phyloP scores from a whole-genome alignment of 495 filamentous ascomycete species.

The Daldinia vernicosa region DNA sequence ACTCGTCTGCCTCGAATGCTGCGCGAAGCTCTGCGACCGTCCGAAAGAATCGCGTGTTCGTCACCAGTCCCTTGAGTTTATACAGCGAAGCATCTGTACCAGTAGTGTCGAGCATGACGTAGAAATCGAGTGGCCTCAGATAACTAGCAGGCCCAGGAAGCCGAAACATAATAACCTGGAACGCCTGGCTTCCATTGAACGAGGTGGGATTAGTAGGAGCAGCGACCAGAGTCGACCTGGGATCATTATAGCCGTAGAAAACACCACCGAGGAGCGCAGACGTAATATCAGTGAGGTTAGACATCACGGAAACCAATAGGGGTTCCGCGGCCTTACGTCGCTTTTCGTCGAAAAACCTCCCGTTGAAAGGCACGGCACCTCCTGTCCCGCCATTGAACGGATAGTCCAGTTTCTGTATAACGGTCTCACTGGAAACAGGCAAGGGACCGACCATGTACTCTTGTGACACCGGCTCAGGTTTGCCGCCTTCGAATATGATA shows the following conservation, averaged over 20 bases:
- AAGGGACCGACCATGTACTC: slow-evolving; percentile 63
- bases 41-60: slow-evolving; percentile 47
- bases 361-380: slow-evolving; percentile 49
- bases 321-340: slow-evolving; percentile 40
- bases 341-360: slow-evolving; percentile 47
- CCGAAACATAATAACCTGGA: slow-evolving; percentile 47
- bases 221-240: slow-evolving; percentile 42
- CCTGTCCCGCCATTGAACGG: slow-evolving; percentile 54
- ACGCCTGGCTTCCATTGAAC: slow-evolving; percentile 46
- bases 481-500: slow-evolving; percentile 55
- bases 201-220: slow-evolving; percentile 46
- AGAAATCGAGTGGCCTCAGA: slow-evolving; percentile 51
- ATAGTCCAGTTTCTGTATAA: slow-evolving; percentile 54
- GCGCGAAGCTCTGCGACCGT: slow-evolving; percentile 47
- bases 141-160: slow-evolving; percentile 48
- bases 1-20: slow-evolving; percentile 51
- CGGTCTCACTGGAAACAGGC: slow-evolving; percentile 52
- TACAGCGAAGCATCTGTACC: slow-evolving; percentile 52
- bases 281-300: slow-evolving; percentile 50
- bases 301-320: slow-evolving; percentile 47
- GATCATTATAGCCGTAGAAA: slow-evolving; percentile 46
- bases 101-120: slow-evolving; percentile 48
- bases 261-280: slow-evolving; percentile 45
- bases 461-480: slow-evolving; percentile 54
- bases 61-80: slow-evolving; percentile 49